phyloP scores from a whole-genome alignment of 805 yeast species.

The Saccharomyces paradoxus region DNA sequence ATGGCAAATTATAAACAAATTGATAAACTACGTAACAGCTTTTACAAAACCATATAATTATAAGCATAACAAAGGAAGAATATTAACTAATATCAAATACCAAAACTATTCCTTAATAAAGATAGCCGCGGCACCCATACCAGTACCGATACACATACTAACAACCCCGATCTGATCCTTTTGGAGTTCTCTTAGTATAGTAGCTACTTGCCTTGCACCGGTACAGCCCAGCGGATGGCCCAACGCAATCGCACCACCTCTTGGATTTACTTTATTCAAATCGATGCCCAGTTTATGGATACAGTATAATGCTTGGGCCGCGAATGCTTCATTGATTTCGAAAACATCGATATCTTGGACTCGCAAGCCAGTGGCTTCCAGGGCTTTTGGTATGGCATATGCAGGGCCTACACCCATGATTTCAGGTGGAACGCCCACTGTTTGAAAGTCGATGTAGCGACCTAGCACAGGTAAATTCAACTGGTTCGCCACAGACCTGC shows the following conservation, averaged over 20 bases:
- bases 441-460: slow-evolving; percentile 68
- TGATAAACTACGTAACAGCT: slow-evolving; percentile 12
- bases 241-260: slow-evolving; percentile 94
- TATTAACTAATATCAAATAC: background rate
- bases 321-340: slow-evolving; percentile 95
- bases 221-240: slow-evolving; percentile 93
- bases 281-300: slow-evolving; percentile 61
- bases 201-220: slow-evolving; percentile 89
- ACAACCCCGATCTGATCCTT: slow-evolving; percentile 81
- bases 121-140: slow-evolving; percentile 95
- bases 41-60: slow-evolving; percentile 4
- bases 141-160: slow-evolving; percentile 96
- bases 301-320: slow-evolving; percentile 84
- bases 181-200: slow-evolving; percentile 71
- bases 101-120: slow-evolving; percentile 59
- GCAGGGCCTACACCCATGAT: slow-evolving; percentile 99
- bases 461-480: slow-evolving; percentile 66
- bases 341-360: slow-evolving; percentile 62
- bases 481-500: slow-evolving; percentile 75
- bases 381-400: slow-evolving; percentile 79
- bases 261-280: slow-evolving; percentile 65
- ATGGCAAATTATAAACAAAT: slow-evolving; percentile 9
- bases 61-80: background rate
- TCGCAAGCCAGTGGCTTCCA: slow-evolving; percentile 51
- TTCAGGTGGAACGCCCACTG: slow-evolving; percentile 94